Evolutionary conservation across 1,139 yeast species (phyloP).

Genomic region (Saccharomyces hybrid): DNA sequence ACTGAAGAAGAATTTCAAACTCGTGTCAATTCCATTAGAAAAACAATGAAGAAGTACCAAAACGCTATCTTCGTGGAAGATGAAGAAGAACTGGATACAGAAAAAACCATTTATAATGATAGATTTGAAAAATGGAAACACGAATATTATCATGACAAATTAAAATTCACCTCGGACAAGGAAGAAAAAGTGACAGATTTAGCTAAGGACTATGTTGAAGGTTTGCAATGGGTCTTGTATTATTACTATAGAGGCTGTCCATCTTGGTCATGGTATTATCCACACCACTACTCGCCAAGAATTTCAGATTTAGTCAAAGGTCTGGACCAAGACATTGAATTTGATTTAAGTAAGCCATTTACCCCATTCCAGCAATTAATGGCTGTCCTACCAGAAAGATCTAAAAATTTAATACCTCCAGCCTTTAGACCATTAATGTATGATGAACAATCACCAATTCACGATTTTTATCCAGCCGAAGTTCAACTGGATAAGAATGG

Average conservation of each 20-base stretch:
- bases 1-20: slow-evolving; percentile 54
- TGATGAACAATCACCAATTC: slow-evolving; percentile 82
- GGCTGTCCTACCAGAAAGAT: slow-evolving; percentile 96
- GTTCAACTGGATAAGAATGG: slow-evolving; percentile 91
- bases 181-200: slow-evolving; percentile 52
- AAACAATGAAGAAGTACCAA: slow-evolving; percentile 57
- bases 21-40: slow-evolving; percentile 36
- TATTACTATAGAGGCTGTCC: slow-evolving; percentile 86
- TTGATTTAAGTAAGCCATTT: slow-evolving; percentile 72
- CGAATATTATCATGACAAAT: slow-evolving; percentile 68
- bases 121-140: slow-evolving; percentile 82
- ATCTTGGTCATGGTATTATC: slow-evolving; percentile 93
- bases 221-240: slow-evolving; percentile 90
- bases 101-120: slow-evolving; percentile 58
- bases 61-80: slow-evolving; percentile 58
- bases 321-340: slow-evolving; percentile 50
- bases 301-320: slow-evolving; percentile 79
- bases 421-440: slow-evolving; percentile 78
- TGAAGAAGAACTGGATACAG: slow-evolving; percentile 54
- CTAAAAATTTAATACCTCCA: slow-evolving; percentile 70
- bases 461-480: slow-evolving; percentile 83
- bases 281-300: slow-evolving; percentile 87
- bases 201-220: slow-evolving; percentile 84
- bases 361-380: slow-evolving; percentile 92
- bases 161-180: slow-evolving; percentile 49